phyloP scores from a whole-genome alignment of 352 stramenopile species.

The Phytophthora sp. region DNA sequence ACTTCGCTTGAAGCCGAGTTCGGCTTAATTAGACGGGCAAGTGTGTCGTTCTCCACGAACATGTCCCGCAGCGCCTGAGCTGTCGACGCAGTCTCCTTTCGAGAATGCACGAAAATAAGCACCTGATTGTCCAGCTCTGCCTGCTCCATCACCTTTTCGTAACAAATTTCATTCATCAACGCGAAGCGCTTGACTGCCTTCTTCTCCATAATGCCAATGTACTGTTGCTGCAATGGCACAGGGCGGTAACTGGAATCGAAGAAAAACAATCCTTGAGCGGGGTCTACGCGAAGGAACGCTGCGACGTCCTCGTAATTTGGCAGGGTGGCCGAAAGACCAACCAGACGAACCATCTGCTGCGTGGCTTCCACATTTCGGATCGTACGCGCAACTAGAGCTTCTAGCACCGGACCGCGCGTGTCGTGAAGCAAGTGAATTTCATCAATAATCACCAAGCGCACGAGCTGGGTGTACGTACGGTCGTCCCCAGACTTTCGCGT shows the following conservation, averaged over 20 bases:
- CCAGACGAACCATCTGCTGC: constrained; percentile 96
- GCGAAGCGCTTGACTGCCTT: constrained; percentile 99
- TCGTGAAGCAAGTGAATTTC: constrained; percentile 99
- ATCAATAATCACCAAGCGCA: constrained; percentile 99
- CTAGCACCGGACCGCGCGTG: constrained; percentile 97
- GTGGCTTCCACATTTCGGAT: constrained; percentile 98
- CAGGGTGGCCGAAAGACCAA: constrained; percentile 98
- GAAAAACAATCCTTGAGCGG: constrained; percentile 98
- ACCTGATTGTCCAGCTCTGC: constrained; percentile 97
- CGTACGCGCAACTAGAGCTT: constrained; percentile 97
- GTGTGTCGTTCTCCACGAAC: constrained; percentile 95
- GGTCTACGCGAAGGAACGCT: constrained; percentile 97
- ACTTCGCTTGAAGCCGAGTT: constrained; percentile 91
- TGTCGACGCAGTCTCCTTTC: constrained; percentile 98
- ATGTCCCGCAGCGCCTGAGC: constrained; percentile 96
- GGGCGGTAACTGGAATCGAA: constrained; percentile 99
- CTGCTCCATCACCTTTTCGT: constrained; percentile 98
- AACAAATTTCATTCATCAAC: constrained; percentile 99
- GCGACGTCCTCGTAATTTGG: constrained; percentile 99
- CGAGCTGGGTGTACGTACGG: constrained; percentile 98
- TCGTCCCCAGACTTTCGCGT: constrained; percentile 98
- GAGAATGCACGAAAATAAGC: constrained; percentile 99
- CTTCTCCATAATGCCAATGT: constrained; percentile 99
- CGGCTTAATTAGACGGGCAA: constrained; percentile 91
- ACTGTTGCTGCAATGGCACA: constrained; percentile 99